Evolutionary conservation across 768 basidiomycete genomes (phyloP).

Genomic region (Daedalea quercina): DNA sequence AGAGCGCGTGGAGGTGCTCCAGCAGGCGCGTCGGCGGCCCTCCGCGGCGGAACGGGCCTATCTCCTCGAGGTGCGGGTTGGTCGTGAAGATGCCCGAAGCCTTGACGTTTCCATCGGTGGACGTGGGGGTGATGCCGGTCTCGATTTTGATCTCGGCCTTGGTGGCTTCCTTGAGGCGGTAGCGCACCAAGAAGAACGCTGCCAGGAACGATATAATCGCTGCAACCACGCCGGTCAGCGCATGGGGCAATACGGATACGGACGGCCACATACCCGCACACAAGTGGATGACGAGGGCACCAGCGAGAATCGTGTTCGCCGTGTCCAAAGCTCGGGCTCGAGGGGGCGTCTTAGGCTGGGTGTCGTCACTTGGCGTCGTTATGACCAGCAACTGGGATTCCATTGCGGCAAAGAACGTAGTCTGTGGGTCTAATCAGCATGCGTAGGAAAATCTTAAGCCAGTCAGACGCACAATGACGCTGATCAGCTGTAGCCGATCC

Average conservation of each 20-base stretch:
- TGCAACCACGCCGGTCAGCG: conserved; percentile 3
- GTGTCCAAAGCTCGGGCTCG: conserved; percentile 1
- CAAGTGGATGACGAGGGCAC: conserved; percentile 47
- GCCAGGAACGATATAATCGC: conserved; percentile 45
- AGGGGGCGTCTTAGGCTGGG: not conserved
- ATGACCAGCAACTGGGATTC: conserved; percentile 46
- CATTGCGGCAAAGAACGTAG: conserved; percentile 56
- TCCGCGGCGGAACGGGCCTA: conserved; percentile 36
- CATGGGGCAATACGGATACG: not conserved
- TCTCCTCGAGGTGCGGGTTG: conserved; percentile 46
- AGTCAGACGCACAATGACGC: conserved; percentile 41
- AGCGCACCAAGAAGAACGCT: conserved; percentile 49
- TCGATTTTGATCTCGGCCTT: conserved; percentile 37
- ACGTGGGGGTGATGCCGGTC: conserved; percentile 15
- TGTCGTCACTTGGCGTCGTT: conserved; percentile 29
- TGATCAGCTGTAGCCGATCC: conserved; percentile 55
- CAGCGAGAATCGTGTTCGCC: conserved; percentile 41
- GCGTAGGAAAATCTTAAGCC: not conserved
- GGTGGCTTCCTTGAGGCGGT: conserved; percentile 47
- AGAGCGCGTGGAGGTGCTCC: conserved; percentile 41
- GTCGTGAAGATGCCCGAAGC: conserved; percentile 33
- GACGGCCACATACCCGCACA: conserved; percentile 36
- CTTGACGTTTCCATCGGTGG: conserved; percentile 19
- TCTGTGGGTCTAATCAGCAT: conserved; percentile 27
- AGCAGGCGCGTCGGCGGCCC: conserved; percentile 40